Percentiles rank a stretch among this genome's conserved stretches.
These are phyloP conservation scores for Serpula lacrymans DNA, from an alignment of 768 basidiomycete species.

Conservation along the genomic window DNA sequence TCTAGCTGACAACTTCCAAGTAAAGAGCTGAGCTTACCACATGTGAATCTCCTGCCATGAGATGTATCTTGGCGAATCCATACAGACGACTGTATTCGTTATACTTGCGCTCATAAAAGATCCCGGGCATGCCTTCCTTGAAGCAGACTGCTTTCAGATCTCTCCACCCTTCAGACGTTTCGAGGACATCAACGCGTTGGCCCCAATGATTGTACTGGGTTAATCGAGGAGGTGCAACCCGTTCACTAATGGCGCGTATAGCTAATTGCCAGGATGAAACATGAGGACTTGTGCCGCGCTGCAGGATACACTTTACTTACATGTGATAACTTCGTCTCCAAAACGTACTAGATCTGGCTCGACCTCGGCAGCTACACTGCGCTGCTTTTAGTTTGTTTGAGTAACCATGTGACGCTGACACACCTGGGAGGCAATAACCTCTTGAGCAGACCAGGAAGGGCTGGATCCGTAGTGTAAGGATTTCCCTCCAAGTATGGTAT, in stretches of 20 bases:
- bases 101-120: slow-evolving; percentile 64
- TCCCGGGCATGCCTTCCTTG: slow-evolving; percentile 62
- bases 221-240: slow-evolving; percentile 47
- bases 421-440: slow-evolving; percentile 51
- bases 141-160: slow-evolving; percentile 59
- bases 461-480: slow-evolving; percentile 59
- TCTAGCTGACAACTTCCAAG: not conserved
- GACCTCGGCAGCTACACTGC: slow-evolving; percentile 47
- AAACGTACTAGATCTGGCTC: slow-evolving; percentile 58
- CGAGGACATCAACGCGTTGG: slow-evolving; percentile 55
- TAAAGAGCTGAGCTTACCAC: slow-evolving; percentile 37
- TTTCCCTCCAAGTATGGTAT: slow-evolving; percentile 53
- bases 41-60: slow-evolving; percentile 63
- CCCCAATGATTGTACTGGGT: slow-evolving; percentile 79
- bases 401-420: slow-evolving; percentile 5
- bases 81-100: slow-evolving; percentile 58
- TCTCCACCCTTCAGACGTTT: slow-evolving; percentile 74
- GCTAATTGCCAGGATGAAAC: slow-evolving; percentile 32
- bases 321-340: slow-evolving; percentile 51
- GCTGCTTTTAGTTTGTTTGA: not conserved
- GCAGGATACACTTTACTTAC: slow-evolving; percentile 29
- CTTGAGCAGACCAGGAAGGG: slow-evolving; percentile 57
- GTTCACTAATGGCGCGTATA: slow-evolving; percentile 46
- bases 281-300: not conserved
- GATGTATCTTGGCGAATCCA: slow-evolving; percentile 60